Base-by-base conservation (phyloP, 768 basidiomycete species). In the Lenzites betulinus region DNA sequence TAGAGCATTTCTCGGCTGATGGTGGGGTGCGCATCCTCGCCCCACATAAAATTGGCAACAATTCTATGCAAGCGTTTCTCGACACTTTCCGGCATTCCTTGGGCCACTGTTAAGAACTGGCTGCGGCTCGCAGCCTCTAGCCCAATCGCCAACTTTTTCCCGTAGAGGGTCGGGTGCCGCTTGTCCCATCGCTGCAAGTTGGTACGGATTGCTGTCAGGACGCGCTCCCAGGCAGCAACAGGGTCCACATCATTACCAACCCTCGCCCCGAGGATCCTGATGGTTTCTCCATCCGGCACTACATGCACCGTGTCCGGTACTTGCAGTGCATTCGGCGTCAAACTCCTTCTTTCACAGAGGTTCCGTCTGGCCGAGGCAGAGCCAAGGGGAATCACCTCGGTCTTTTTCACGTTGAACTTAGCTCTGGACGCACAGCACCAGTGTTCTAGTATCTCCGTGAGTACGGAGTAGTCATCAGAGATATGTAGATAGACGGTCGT, bases 381-480 rank as follows among this genome's bases (percentile, higher is more conserved):
- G 9, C 41, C 41, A 11, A 42, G 15, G 6, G 76, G 78, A 1
- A 80, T 68, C 0, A 79, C 63, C 35, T 75, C 71, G 0, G 78
- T 81, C 63, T 82, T 82, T 0, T 54, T 44, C 0, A 66, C 56
- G 52, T 81, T 82, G 62, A 81, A 82, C 43, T 75, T 77, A 0
- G 79, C 79, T 0, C 71, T 66, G 8, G 76, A 76, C 3, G 73
- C 77, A 0, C 20, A 22, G 60, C 77, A 82, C 81, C 81, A 83
- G 0, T 39, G 43, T 0, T 69, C 23, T 0, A 81, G 76, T 1
- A 79, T 69, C 0, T 33, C 1, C 2, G 64, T 36, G 0, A 81
- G 71, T 0, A 53, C 56, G 0, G 51, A 42, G 12, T 72, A 72
- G 8, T 65, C 48, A 43, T 80, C 77, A 0, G 58, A 11, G 39